phyloP scores from a whole-genome alignment of 306 rosid species.

The Medicago arabica region DNA sequence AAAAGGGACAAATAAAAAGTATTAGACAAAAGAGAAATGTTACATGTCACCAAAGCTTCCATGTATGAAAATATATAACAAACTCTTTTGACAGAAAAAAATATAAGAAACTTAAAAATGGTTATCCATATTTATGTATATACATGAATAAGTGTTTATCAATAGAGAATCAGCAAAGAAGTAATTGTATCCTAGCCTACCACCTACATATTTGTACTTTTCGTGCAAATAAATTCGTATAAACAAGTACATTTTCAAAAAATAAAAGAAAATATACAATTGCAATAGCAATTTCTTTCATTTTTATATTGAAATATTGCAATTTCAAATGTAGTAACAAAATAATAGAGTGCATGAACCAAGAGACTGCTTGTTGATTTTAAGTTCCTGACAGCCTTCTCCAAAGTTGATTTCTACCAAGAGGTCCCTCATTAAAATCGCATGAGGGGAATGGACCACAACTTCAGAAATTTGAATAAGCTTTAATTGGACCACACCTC shows the following conservation, averaged over 20 bases:
- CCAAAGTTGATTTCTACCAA: neutral
- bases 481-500: neutral
- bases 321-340: neutral
- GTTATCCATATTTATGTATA: no score
- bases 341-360: neutral
- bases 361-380: neutral
- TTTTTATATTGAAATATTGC: neutral
- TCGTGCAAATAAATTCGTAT: neutral
- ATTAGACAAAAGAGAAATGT: no score
- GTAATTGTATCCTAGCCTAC: neutral
- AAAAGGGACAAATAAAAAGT: no score
- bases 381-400: neutral
- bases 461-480: neutral
- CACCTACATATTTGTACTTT: neutral
- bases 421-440: neutral
- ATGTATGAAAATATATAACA: no score
- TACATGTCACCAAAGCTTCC: no score
- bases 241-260: neutral
- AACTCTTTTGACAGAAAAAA: no score
- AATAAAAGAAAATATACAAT: neutral
- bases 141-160: no score
- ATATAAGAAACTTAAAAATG: no score
- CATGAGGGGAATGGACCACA: conserved; percentile 14
- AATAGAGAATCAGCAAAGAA: neutral
- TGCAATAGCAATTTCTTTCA: neutral